Evolutionary conservation across 1,284 basidiomycete genomes (phyloP), one percentile per base, ranked within the genome.

Genomic region (Ceratobasidium sp.): DNA sequence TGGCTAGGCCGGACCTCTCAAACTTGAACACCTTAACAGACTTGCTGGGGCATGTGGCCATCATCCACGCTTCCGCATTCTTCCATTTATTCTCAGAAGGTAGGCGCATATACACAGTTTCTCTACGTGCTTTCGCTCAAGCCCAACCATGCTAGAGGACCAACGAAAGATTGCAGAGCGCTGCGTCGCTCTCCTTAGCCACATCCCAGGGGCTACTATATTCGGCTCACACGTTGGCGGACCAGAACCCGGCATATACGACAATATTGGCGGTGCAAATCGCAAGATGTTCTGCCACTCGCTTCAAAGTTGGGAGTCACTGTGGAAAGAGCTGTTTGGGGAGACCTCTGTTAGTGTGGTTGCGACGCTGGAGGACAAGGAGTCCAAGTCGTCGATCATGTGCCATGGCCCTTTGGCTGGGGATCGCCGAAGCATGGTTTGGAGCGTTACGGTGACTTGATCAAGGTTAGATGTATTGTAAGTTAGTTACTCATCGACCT

Each of bases 41-140:
- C 1, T 84, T 89, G 0, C 84, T 83, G 59, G 86, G 86, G 4
- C 84, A 85, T 68, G 81, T 87, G 51, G 85, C 87, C 11, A 86
- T 84, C 15, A 87, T 89, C 43, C 85, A 88, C 78, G 84, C 85
- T 4, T 86, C 86, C 13, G 81, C 85, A 0, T 85, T 89, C 80
- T 89, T 89, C 82, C 88, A 89, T 79, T 83, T 89, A 32, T 89
- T 89, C 81, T 78, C 82, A 69, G 84, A 88, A 62, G 70, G 70
- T 73, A 40, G 0, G 44, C 34, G 19, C 69, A 13, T 22, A 17
- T 25, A 4, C 44, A 44, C 3, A 19, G 1, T 25, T 17, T n/a
- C 29, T 22, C 19, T 22, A 3, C 32, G 13, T 32, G 9, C 5
- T 19, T 15, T 15, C 25, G n/a, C 11, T 44, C n/a, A 44, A 29